Conservation (phyloP, 805 yeast species). For the Starmerella davenportii region DNA sequence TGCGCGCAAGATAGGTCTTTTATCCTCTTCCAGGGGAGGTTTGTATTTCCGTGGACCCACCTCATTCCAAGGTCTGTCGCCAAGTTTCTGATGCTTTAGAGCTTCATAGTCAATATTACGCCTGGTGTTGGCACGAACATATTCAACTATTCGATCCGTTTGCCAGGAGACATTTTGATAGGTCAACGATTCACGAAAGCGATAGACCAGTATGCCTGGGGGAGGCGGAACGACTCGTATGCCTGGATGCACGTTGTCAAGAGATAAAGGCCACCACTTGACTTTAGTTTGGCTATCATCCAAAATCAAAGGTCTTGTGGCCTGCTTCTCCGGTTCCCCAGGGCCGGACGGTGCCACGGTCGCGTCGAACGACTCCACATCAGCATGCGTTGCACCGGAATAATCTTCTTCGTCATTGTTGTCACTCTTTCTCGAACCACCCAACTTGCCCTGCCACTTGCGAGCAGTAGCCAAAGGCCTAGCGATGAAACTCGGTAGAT, state of each 20-base stretch:
- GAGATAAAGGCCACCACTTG: conserved; percentile 25
- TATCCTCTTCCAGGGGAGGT: conserved; percentile 25
- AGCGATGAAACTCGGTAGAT: not conserved
- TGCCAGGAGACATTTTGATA: conserved; percentile 68
- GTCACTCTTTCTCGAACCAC: not conserved
- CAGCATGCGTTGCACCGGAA: not conserved
- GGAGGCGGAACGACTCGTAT: conserved; percentile 60
- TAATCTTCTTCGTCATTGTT: not conserved
- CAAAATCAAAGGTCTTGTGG: conserved; percentile 6
- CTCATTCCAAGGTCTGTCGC: conserved; percentile 80
- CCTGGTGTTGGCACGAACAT: conserved; percentile 41
- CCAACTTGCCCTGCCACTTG: not conserved
- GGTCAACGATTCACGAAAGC: conserved; percentile 63
- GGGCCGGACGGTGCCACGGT: conserved; percentile 5
- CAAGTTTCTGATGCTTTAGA: conserved; percentile 21
- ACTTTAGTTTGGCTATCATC: conserved; percentile 4
- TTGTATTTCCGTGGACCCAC: conserved; percentile 39
- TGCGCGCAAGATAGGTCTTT: conserved; percentile 50
- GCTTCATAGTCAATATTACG: conserved; percentile 31
- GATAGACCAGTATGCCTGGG: conserved; percentile 73
- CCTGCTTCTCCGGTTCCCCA: conserved; percentile 6
- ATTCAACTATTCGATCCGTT: conserved; percentile 48
- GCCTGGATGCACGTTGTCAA: conserved; percentile 35
- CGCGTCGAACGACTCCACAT: conserved; percentile 7
- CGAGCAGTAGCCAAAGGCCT: conserved; percentile 2